These are phyloP conservation scores for Nigrospora sphaerica DNA, from an alignment of 2,329 filamentous ascomycete species.

Conservation along the genomic window DNA sequence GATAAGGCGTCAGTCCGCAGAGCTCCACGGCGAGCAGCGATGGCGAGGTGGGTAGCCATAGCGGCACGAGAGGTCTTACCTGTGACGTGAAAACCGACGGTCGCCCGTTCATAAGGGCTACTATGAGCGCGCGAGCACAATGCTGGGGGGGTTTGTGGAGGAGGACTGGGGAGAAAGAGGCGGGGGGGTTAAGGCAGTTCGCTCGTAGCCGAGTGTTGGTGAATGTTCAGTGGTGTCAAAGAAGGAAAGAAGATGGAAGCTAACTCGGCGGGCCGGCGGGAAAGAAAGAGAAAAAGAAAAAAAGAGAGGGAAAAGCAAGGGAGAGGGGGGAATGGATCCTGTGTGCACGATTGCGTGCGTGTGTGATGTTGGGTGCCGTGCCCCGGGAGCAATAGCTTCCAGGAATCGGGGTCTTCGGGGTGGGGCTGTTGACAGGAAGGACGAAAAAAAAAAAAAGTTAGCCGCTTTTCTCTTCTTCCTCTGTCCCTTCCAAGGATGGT, in stretches of 20 bases:
- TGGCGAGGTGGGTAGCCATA: not conserved
- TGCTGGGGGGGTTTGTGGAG: constrained; percentile 9
- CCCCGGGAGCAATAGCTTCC: too few relatives aligned
- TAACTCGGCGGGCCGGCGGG: not conserved
- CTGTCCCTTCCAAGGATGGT: too few relatives aligned
- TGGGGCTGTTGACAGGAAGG: too few relatives aligned
- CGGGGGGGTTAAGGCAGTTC: not conserved
- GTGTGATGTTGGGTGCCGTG: too few relatives aligned
- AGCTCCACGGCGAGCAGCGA: not conserved
- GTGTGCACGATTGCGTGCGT: too few relatives aligned
- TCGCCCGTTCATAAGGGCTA: constrained; percentile 81
- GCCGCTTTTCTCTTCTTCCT: too few relatives aligned
- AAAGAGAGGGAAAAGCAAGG: constrained; percentile 5
- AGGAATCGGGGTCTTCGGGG: too few relatives aligned
- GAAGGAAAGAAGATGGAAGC: not conserved
- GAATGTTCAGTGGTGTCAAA: not conserved
- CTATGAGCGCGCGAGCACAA: constrained; percentile 24
- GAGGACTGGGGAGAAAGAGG: constrained; percentile 3
- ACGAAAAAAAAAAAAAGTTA: too few relatives aligned
- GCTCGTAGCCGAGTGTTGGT: not conserved
- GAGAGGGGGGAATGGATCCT: not conserved
- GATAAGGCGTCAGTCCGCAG: constrained; percentile 31
- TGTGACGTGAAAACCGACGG: constrained; percentile 81
- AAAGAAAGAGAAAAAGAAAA: constrained; percentile 5
- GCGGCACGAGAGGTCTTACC: constrained; percentile 42